phyloP scores from a whole-genome alignment of 495 filamentous ascomycete genomes.

The Bacidia gigantensis region DNA sequence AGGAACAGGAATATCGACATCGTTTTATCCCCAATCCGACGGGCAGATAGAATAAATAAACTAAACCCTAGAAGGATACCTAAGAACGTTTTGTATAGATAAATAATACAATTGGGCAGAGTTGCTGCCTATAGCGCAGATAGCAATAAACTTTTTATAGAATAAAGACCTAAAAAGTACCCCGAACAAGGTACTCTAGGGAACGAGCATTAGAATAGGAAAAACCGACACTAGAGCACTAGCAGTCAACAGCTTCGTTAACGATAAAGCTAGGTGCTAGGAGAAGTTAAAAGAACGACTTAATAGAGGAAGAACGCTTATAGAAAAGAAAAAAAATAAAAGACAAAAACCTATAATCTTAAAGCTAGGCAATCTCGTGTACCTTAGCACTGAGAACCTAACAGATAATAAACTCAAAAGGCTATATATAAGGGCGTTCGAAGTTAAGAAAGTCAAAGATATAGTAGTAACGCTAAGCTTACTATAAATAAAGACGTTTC shows the following conservation, averaged over 20 bases:
- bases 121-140: neutral
- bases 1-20: neutral
- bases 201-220: neutral
- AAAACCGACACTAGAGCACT: neutral
- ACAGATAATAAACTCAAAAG: neutral
- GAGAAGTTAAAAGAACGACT: neutral
- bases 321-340: constrained; percentile 1
- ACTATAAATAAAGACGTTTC: neutral
- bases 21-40: neutral
- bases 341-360: neutral
- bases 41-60: neutral
- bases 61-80: neutral
- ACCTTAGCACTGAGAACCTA: neutral
- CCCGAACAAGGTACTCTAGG: neutral
- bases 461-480: neutral
- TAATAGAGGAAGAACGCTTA: neutral
- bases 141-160: neutral
- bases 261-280: neutral
- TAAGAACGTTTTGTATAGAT: neutral
- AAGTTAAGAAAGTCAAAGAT: neutral
- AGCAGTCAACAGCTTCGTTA: neutral
- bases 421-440: neutral
- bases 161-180: neutral
- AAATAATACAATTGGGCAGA: neutral
- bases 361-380: neutral